Evolutionary conservation across 2,329 filamentous ascomycete genomes (phyloP).

Genomic region (Botrytis byssoidea): DNA sequence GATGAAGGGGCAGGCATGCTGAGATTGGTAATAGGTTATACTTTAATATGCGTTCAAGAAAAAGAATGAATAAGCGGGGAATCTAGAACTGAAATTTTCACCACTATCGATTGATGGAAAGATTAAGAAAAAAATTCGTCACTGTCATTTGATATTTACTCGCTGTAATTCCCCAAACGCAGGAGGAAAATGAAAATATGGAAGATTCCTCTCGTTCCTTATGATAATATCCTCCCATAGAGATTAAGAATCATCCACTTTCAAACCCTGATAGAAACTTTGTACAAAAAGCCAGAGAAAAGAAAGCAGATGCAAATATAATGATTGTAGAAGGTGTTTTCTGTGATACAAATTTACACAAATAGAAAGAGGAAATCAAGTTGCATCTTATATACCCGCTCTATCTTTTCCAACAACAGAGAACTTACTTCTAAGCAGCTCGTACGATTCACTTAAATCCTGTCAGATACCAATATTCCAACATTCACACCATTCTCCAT

Average conservation of each 20-base stretch:
- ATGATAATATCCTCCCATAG: fast-evolving
- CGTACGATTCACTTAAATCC: too few relatives aligned
- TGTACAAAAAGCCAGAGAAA: not conserved
- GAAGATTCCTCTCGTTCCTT: fast-evolving
- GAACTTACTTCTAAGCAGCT: too few relatives aligned
- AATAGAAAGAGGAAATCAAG: not conserved
- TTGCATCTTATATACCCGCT: fast-evolving
- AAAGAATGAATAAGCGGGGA: fast-evolving
- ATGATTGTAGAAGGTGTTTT: too few relatives aligned
- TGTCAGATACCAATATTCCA: not conserved
- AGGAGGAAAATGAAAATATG: fast-evolving
- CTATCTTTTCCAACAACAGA: not conserved
- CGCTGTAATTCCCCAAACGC: fast-evolving
- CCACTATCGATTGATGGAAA: fast-evolving
- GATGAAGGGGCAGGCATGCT: fast-evolving
- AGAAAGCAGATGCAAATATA: not conserved
- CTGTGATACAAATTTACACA: not conserved
- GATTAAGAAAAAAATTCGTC: not conserved
- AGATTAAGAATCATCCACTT: too few relatives aligned
- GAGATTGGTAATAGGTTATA: not conserved
- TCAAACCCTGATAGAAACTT: not conserved
- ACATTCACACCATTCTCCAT: fast-evolving
- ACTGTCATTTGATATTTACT: not conserved
- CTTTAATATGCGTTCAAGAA: not conserved
- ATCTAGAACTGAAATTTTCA: too few relatives aligned